phyloP scores from a whole-genome alignment of 768 basidiomycete species.

The Boletus sensibilis region DNA sequence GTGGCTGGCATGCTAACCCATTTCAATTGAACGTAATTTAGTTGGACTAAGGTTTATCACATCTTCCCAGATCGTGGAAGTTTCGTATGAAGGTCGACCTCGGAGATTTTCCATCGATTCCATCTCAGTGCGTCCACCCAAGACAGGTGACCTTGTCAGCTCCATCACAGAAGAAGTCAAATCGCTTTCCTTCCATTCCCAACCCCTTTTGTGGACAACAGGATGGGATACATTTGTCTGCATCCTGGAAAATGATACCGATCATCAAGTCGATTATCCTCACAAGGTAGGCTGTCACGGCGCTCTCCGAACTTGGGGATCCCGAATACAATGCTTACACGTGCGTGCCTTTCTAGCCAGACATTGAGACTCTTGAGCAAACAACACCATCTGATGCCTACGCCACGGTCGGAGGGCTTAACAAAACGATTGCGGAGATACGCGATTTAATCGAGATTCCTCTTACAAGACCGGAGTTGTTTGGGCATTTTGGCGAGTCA shows the following conservation, averaged over 20 bases:
- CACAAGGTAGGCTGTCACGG: conserved; percentile 34
- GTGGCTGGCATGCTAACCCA: conserved; percentile 4
- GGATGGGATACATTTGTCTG: conserved; percentile 67
- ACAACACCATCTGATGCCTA: conserved; percentile 58
- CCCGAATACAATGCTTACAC: conserved; percentile 13
- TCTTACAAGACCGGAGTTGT: conserved; percentile 77
- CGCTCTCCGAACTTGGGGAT: conserved; percentile 4
- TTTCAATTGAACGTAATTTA: conserved; percentile 29
- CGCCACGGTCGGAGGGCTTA: conserved; percentile 80
- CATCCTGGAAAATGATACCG: conserved; percentile 34
- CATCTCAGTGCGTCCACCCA: conserved; percentile 36
- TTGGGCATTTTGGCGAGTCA: conserved; percentile 65
- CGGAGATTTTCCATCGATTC: conserved; percentile 58
- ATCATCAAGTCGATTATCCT: conserved; percentile 26
- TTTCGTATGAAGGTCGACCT: conserved; percentile 57
- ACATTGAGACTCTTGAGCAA: conserved; percentile 48
- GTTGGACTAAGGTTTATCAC: conserved; percentile 75
- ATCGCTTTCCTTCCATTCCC: conserved; percentile 43
- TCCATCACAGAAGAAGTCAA: conserved; percentile 43
- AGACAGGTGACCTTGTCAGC: conserved; percentile 19
- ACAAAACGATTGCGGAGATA: conserved; percentile 84
- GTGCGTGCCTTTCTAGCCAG: conserved; percentile 34
- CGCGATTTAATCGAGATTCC: conserved; percentile 85
- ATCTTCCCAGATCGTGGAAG: conserved; percentile 56
- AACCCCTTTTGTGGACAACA: conserved; percentile 53